These are phyloP conservation scores for Xylariomycetidae sp. DNA, from an alignment of 2,329 filamentous ascomycete species.

Conservation along the genomic window DNA sequence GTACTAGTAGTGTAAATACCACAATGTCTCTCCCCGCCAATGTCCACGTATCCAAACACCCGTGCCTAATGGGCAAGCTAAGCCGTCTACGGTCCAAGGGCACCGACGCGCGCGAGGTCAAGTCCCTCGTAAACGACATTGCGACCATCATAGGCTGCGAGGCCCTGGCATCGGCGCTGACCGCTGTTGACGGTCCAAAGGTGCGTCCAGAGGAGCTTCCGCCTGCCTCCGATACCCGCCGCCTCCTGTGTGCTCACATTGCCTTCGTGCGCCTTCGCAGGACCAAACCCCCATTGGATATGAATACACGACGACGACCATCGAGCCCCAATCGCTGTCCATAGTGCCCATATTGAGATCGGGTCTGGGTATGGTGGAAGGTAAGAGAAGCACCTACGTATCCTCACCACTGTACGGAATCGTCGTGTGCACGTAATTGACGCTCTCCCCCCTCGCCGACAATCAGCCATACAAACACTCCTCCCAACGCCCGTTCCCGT, in stretches of 20 bases:
- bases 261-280: conserved; percentile 48
- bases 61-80: conserved; percentile 82
- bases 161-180: conserved; percentile 64
- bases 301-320: conserved; percentile 61
- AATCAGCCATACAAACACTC: conserved; percentile 69
- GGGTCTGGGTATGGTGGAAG: conserved; percentile 86
- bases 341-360: conserved; percentile 91
- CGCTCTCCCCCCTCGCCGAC: background rate
- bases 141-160: conserved; percentile 77
- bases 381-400: no score
- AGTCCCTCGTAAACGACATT: conserved; percentile 81
- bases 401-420: no score
- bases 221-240: no score
- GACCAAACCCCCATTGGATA: conserved; percentile 75
- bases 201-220: no score
- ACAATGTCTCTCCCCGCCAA: conserved; percentile 47
- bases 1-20: no score
- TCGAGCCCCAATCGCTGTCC: conserved; percentile 64
- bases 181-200: conserved; percentile 53
- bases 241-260: no score
- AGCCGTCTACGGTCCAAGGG: conserved; percentile 76
- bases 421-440: no score
- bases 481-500: conserved; percentile 77
- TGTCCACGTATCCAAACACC: conserved; percentile 78
- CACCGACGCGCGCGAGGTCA: conserved; percentile 70